These are phyloP conservation scores for Theileria equi DNA, from an alignment of 169 alveolate species.

Conservation along the genomic window DNA sequence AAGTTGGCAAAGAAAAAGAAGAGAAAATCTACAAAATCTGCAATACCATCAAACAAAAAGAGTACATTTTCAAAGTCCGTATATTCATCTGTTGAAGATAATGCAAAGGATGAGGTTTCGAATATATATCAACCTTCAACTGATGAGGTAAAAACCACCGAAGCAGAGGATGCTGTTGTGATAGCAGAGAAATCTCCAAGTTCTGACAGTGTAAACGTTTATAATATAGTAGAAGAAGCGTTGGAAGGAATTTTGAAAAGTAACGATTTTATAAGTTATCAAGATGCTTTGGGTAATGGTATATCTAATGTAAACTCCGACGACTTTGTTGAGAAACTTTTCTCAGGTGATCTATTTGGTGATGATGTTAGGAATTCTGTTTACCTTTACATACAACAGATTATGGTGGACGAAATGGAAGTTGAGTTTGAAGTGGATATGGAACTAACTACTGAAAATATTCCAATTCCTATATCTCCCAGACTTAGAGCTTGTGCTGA, in stretches of 20 bases:
- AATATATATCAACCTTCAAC: not conserved
- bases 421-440: not conserved
- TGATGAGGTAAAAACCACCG: slow-evolving; percentile 14
- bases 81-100: slow-evolving; percentile 1
- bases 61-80: slow-evolving; percentile 59
- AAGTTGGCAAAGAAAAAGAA: slow-evolving; percentile 60
- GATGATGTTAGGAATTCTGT: not conserved
- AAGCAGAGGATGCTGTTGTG: not conserved
- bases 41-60: slow-evolving; percentile 65
- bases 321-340: slow-evolving; percentile 17
- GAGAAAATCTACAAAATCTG: slow-evolving; percentile 55
- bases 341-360: not conserved
- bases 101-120: slow-evolving; percentile 13
- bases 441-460: slow-evolving; percentile 28
- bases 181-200: not conserved
- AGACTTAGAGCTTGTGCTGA: slow-evolving; percentile 27
- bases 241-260: slow-evolving; percentile 7
- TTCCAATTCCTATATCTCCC: slow-evolving; percentile 22
- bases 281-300: slow-evolving; percentile 20
- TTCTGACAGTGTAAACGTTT: slow-evolving; percentile 6
- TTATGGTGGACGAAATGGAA: slow-evolving; percentile 26
- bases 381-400: slow-evolving; percentile 23
- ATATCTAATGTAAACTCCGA: slow-evolving; percentile 21
- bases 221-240: slow-evolving; percentile 32
- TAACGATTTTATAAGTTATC: slow-evolving; percentile 2